Base-by-base conservation (phyloP, 345 rosid genomes). In the Citropsis articulata region DNA sequence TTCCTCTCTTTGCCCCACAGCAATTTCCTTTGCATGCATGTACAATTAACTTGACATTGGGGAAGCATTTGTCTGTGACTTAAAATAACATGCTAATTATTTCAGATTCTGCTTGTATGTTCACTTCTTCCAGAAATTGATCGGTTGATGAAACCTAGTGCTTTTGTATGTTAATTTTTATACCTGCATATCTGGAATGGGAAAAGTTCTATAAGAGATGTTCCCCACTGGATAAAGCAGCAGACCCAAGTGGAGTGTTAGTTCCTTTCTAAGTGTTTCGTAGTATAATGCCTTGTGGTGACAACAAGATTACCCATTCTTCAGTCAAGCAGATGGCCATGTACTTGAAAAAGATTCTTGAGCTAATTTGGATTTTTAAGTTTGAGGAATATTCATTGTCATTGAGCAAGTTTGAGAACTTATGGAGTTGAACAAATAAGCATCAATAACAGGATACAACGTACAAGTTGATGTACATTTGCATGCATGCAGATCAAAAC, bases 1-100 rank as follows among this genome's bases (percentile, higher is more conserved):
- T 16, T 83, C 80, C 57, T n/a, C 70, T 64, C 71, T 84, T 70
- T 81, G 22, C 33, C 66, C 71, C 12, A 14, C 7, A 21, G 50
- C 74, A 55, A 64, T 19, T 74, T 76, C 61, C 31, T 64, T 77
- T 67, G 63, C 77, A 30, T 80, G 71, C 75, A 65, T 57, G 50
- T 40, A 38, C 24, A 71, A 45, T 28, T 1, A 75, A 31, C 42
- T 64, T 55, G 24, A 72, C 33, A 38, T 7, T 69, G 24, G 16
- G 53, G 66, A 73, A 56, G 19, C 75, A 56, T 35, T 78, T 67
- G 69, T 36, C 36, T 35, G 9, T 73, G 35, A 12, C n/a, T 38
- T 69, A 28, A 57, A 55, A 5, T 35, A 55, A 36, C 67, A 24
- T 36, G 19, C 8, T 4, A 73, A 72, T 35, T 57, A 59, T 81